phyloP scores from a whole-genome alignment of 805 yeast genomes.

The Tetrapisispora phaffii region DNA sequence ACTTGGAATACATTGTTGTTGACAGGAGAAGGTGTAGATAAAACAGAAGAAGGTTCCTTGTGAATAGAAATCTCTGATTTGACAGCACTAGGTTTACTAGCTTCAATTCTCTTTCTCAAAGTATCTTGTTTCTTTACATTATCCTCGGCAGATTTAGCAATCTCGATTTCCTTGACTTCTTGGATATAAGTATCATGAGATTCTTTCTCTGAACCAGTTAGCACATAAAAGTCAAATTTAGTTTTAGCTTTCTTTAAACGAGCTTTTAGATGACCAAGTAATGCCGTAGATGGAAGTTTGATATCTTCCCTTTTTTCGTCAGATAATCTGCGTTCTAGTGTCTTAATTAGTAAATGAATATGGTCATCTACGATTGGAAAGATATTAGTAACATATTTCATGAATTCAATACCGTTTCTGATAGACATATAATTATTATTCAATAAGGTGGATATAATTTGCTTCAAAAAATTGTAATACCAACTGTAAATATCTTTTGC shows the following conservation, averaged over 20 bases:
- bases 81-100: slow-evolving; percentile 5
- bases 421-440: slow-evolving; percentile 61
- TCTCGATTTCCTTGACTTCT: slow-evolving; percentile 17
- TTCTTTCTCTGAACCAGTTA: slow-evolving; percentile 21
- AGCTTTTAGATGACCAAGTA: slow-evolving; percentile 55
- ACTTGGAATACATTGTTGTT: slow-evolving; percentile 10
- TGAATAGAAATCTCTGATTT: slow-evolving; percentile 5
- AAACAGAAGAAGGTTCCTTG: slow-evolving; percentile 1
- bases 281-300: slow-evolving; percentile 64
- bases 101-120: slow-evolving; percentile 14
- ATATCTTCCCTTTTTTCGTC: slow-evolving; percentile 70
- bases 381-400: slow-evolving; percentile 52
- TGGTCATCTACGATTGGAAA: slow-evolving; percentile 66
- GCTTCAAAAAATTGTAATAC: slow-evolving; percentile 41
- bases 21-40: neutral
- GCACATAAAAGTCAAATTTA: slow-evolving; percentile 46
- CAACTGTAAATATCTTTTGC: slow-evolving; percentile 39
- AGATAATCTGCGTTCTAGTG: slow-evolving; percentile 39
- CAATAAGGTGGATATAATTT: slow-evolving; percentile 14
- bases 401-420: slow-evolving; percentile 66
- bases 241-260: slow-evolving; percentile 42
- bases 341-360: slow-evolving; percentile 40
- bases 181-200: slow-evolving; percentile 4
- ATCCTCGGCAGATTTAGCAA: slow-evolving; percentile 11
- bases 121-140: slow-evolving; percentile 21